Evolutionary conservation across 495 filamentous ascomycete genomes (phyloP), one percentile per base, ranked within the genome.

Genomic region (Wilcoxina mikolae): DNA sequence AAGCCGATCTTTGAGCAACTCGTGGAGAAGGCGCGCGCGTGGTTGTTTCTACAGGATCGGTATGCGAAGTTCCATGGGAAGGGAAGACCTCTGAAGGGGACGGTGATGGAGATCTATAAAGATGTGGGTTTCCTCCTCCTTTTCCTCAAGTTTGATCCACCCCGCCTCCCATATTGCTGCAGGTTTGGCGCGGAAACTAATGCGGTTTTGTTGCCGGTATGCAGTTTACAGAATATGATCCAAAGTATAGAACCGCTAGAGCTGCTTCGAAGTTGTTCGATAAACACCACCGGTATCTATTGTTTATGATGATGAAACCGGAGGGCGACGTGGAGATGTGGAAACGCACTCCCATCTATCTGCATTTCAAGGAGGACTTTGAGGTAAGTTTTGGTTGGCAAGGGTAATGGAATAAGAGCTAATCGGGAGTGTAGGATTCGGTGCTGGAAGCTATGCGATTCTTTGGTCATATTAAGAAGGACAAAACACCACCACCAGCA

Each of bases 21-120:
- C 31, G 4, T 59, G 11, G 60, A 64, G 56, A 64, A 64, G 53
- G 53, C 55, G n/a, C 49, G 26, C 12, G 28, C 61, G 15, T 64
- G 61, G 61, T 44, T 55, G 22, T 64, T 64, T 20, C 25, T 64
- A 26, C 44, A 62, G 28, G 60, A 58, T 24, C 41, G 47, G n/a
- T 64, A 64, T 22, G 26, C 20, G 20, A 28, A 54, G 22, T 43
- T 43, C 12, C 10, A 42, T 11, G 51, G 51, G 35, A 4, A 22
- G 12, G 51, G 33, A 5, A 25, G 27, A 33, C n/a, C n/a, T 3
- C 11, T 54, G 26, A 18, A 24, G 5, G 51, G 35, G 15, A 25
- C 33, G 18, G 51, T 20, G 20, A 41, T 25, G 5, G 51, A 54
- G 17, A 28, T 44, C 17, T 54, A 18, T 27, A 44, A 43, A 26